Conservation (phyloP, 805 yeast genomes). For the Metschnikowia dekortorum region DNA sequence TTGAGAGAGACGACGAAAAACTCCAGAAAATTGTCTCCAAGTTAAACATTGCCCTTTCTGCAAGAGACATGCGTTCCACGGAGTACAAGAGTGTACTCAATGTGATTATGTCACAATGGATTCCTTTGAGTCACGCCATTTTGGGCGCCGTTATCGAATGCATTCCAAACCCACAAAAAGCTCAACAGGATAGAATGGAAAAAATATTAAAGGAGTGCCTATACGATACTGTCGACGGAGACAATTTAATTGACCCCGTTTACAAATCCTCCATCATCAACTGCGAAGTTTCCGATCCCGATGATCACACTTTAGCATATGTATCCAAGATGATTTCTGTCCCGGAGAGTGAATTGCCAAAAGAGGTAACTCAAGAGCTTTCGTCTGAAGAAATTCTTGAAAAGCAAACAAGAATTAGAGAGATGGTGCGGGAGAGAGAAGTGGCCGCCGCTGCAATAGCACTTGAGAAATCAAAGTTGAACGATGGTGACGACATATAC, state of each 20-base stretch:
- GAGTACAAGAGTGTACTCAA: constrained; percentile 63
- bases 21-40: constrained; percentile 72
- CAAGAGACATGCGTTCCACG: constrained; percentile 75
- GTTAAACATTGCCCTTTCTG: constrained; percentile 60
- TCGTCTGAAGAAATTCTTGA: constrained; percentile 58
- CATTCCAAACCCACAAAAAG: constrained; percentile 74
- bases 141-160: constrained; percentile 79
- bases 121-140: constrained; percentile 85
- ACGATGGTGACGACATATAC: constrained; percentile 26
- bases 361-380: constrained; percentile 36
- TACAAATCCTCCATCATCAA: constrained; percentile 53
- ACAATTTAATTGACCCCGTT: constrained; percentile 41
- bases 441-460: constrained; percentile 34
- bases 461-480: constrained; percentile 18
- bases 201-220: constrained; percentile 47
- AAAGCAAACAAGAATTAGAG: constrained; percentile 59
- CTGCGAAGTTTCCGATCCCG: constrained; percentile 67
- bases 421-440: constrained; percentile 64
- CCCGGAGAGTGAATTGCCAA: constrained; percentile 77
- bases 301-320: constrained; percentile 54
- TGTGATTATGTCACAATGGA: constrained; percentile 84
- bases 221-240: constrained; percentile 43
- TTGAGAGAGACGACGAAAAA: constrained; percentile 63
- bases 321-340: constrained; percentile 87
- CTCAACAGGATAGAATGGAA: constrained; percentile 72